Evolutionary conservation across 2,329 filamentous ascomycete genomes (phyloP), one percentile per base, ranked within the genome.

Genomic region (Canariomyces notabilis): DNA sequence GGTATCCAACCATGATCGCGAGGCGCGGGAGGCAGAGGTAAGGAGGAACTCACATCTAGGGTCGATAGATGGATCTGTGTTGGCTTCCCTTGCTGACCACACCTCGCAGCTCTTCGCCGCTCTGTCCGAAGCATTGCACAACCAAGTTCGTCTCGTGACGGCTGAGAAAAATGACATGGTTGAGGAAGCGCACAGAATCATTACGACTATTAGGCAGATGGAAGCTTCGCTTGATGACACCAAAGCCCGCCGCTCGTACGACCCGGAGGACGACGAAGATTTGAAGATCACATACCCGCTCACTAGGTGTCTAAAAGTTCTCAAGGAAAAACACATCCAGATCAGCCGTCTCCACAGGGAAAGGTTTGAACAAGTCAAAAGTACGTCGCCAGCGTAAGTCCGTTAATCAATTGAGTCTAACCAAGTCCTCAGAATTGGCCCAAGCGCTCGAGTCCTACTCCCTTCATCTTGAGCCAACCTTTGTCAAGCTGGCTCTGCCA

Each of bases 401-500:
- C 5, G 36, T 22, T 31, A 19, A 20, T 16, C 33, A 29, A n/a
- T n/a, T 29, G 26, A 35, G 33, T 14, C 23, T 19, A 11, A 33
- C 29, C 11, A 20, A 40, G 11, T 7, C 16, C n/a, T 14, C 57
- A 94, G 89, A 96, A 74, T 85, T 98, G 54, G 89, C 89, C 19
- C 82, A 94, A 67, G 91, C 91, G 4, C 83, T 98, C 41, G 85
- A 95, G 64, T 96, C 91, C 5, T 98, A 97, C 65, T 95, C 93
- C 1, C 95, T 88, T 8, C 93, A 97, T 64, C 85, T 98, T 37
- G 93, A 98, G 65, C 73, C 87, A 9, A 85, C 85, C 2, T 97
- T 97, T 64, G 79, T 97, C 55, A 80, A 83, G 61, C 83, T 97
- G 61, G 78, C 84, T 33, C 79, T 98, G 6, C 93, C 93, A 2